Evolutionary conservation across 352 stramenopile genomes (phyloP), one percentile per base, ranked within the genome.

Genomic region (Pythium angustatum): DNA sequence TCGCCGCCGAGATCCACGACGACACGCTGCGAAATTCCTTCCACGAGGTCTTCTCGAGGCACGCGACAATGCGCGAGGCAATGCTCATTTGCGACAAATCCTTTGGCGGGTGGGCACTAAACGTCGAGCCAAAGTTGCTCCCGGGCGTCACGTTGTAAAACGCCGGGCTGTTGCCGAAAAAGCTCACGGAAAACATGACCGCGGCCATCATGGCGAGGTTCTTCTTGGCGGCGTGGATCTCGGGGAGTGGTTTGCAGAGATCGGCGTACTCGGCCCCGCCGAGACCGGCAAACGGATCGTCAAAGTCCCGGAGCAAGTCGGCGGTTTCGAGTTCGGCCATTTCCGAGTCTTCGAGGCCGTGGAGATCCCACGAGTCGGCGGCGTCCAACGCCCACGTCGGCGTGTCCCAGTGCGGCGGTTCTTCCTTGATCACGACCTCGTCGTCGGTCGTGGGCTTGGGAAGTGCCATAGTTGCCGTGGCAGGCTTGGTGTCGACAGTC

Each of bases 171-270:
- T 93, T 87, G 31, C 87, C 87, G 53, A 90, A 93, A 61, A 93
- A 93, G 17, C 81, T 91, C 40, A 93, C 83, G 8, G 81, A 92
- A 49, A 95, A 93, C 77, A 95, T 92, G 69, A 95, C 86, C 9
- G 85, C 87, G 69, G 92, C 92, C 75, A 95, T 91, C 87, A 95
- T 95, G 21, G 86, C 87, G 19, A 95, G 52, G 68, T 95, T 95
- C 73, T 94, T 94, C 77, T 95, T 95, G 45, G 87, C 87, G 0
- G 83, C 83, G 66, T 91, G 83, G 58, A 93, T 88, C 64, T 93
- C 85, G 44, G 85, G 79, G 53, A 83, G 75, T n/a, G 69, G 68
- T 43, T 80, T 73, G n/a, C 48, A 67, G 30, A 79, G 50, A 8
- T 75, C 65, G 5, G 66, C 22, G 52, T 77, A 79, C 21, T 58